Base-by-base conservation (phyloP, 768 basidiomycete genomes). In the Agaricus subrufescens region DNA sequence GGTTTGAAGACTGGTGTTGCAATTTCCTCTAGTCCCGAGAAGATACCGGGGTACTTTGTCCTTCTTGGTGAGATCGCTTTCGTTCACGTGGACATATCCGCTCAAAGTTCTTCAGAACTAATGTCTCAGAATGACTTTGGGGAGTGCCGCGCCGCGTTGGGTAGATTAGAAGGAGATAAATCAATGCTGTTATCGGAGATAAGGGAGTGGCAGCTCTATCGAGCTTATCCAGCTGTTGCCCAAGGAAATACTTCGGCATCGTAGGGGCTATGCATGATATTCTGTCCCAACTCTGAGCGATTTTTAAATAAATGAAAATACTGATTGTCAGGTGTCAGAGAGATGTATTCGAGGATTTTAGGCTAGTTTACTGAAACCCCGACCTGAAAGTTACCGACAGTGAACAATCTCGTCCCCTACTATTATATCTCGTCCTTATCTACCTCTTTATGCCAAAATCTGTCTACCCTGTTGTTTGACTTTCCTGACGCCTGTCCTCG, bases 171-270 rank as follows among this genome's bases (percentile, higher is more conserved):
- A 64, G 56, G 5, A 62, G 57, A 11, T 44, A 31, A 12, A 49
- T 61, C 30, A 34, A 63, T 52, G 15, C 31, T 30, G 4, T 45
- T 60, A 39, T 55, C 56, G 11, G 63, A 67, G 39, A 57, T 62
- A 43, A 69, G 76, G 38, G 60, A 54, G 31, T 82, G 79, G 79
- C 64, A 69, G 8, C 50, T 82, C 50, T 77, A 80, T 63, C 73
- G 74, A 15, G 74, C 78, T 3, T 82, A 78, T 64, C 76, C 78
- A 26, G 70, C 73, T 44, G 60, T 80, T 40, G 72, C 76, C 12
- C 77, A 79, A 60, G 71, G 69, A 25, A 73, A 75, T 55, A n/a
- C 67, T n/a, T 9, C 7, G 25, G 25, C 15, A 26, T 19, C 23
- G 31, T 26, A 40, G 14, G 8, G 15, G 8, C 26, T 46, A 46